Evolutionary conservation across 129 eudicot species (phyloP).

Genomic region (Apium graveolens): DNA sequence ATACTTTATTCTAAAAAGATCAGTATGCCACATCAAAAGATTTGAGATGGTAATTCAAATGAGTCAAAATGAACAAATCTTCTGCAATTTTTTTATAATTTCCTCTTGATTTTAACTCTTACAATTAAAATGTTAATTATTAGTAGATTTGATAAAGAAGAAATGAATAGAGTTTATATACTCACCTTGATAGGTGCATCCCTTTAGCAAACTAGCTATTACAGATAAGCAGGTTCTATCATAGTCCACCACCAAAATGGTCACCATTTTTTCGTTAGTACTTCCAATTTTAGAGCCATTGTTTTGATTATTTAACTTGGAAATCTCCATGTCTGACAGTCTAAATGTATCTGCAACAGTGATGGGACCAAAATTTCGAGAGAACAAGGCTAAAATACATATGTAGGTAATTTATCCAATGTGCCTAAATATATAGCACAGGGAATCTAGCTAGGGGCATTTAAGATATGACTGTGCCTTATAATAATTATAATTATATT

Average conservation of each 20-base stretch:
- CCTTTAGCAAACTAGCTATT: conserved; percentile 22
- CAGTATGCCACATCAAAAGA: neutral
- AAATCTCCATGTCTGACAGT: too few relatives aligned
- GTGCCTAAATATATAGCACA: too few relatives aligned
- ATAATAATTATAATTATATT: too few relatives aligned
- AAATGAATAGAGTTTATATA: neutral
- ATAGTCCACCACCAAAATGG: conserved; percentile 38
- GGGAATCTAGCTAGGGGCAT: too few relatives aligned
- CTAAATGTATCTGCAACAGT: too few relatives aligned
- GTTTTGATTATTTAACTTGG: too few relatives aligned
- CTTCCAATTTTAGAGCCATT: neutral
- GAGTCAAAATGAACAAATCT: neutral
- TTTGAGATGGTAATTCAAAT: neutral
- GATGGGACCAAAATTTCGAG: too few relatives aligned
- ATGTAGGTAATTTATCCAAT: too few relatives aligned
- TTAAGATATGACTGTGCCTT: too few relatives aligned
- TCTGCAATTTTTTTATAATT: too few relatives aligned
- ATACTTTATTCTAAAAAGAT: neutral
- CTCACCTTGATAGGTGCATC: conserved; percentile 27
- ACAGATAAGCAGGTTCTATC: conserved; percentile 29
- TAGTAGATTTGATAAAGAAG: neutral
- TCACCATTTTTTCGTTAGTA: conserved; percentile 4
- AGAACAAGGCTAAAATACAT: too few relatives aligned
- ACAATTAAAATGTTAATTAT: neutral
- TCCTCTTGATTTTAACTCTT: neutral